Base-by-base conservation (phyloP, 768 basidiomycete species). In the Thelephora aurantiotincta region DNA sequence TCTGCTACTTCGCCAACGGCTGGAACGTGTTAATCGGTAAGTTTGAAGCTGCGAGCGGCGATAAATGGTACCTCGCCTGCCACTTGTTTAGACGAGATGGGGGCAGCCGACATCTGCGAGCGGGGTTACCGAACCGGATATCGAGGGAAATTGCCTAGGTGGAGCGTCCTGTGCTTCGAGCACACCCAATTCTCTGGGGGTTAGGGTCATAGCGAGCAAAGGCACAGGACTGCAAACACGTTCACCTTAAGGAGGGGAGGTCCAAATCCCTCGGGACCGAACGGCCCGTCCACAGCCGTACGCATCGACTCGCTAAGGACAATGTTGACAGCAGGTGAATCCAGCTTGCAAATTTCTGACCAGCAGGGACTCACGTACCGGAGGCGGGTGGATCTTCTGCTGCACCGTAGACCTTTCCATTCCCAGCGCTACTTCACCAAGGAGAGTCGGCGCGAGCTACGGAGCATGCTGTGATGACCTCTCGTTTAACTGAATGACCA, bases 361-460 rank as follows among this genome's bases (percentile, higher is more conserved):
- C 92, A 96, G 38, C 91, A 96, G 2, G 92, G 90, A 36, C 74
- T 77, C 70, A 94, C 72, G 57, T 90, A 92, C 50, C 83, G 78
- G 18, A 93, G 60, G 56, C n/a, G 81, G 89, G 50, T 72, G 75
- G 35, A 86, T 77, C 35, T 80, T 78, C 43, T 83, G 80, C 1
- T 65, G 57, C 2, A 63, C 56, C 19, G 58, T 58, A 64, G 70
- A 57, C 42, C 68, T 66, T n/a, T 68, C 64, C 69, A 86, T 77
- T 2, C 78, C 74, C 0, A 72, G 73, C 30, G 76, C 76, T 23
- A 92, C 85, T 62, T 92, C 91, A n/a, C 80, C 76, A 46, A 93
- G 68, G 63, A 94, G 88, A 61, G 93, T 91, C 14, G 94, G 67
- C 0, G 90, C 91, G 30, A 94, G 67, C 33, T 86, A 76, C 9